A percentile compares a stretch with the other conserved stretches of the same genome.
phyloP scores from a whole-genome alignment of 2,329 filamentous ascomycete species.

The Hypoxylon sp. region DNA sequence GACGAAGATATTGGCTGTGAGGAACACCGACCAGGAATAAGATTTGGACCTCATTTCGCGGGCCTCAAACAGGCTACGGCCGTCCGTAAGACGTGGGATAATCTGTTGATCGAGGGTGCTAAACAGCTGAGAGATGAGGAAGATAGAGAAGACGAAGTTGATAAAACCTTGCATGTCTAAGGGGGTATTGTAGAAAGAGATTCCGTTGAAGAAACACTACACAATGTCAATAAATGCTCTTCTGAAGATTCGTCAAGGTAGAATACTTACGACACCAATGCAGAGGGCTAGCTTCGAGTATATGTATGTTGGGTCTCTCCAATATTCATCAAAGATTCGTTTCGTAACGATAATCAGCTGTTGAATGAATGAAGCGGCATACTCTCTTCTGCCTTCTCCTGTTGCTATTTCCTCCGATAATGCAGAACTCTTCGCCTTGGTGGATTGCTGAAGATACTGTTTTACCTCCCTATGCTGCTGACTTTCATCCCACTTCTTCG shows the following conservation, averaged over 20 bases:
- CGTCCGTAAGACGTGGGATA: conserved; percentile 85
- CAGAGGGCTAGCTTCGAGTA: conserved; percentile 29
- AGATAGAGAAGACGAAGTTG: conserved; percentile 64
- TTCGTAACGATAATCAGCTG: conserved; percentile 31
- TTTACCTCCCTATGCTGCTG: no score
- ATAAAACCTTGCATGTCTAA: conserved; percentile 82
- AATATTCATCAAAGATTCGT: conserved; percentile 32
- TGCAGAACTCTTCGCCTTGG: no score
- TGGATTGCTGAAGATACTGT: no score
- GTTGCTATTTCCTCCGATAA: no score
- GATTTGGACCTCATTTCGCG: conserved; percentile 85
- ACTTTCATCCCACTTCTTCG: no score
- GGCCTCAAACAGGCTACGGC: conserved; percentile 84
- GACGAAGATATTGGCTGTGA: conserved; percentile 83
- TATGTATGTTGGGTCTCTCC: conserved; percentile 35
- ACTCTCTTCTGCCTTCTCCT: not conserved
- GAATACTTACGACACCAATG: conserved; percentile 25
- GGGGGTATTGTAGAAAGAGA: conserved; percentile 83
- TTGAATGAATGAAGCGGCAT: conserved; percentile 68
- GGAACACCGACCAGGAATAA: conserved; percentile 87
- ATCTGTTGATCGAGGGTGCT: conserved; percentile 82
- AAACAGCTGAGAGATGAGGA: conserved; percentile 71
- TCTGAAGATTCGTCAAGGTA: not conserved
- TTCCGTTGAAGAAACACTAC: conserved; percentile 79
- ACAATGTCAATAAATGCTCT: conserved; percentile 47